These are phyloP conservation scores for Xylariaceae sp. DNA, from an alignment of 2,329 filamentous ascomycete genomes.

Conservation along the genomic window DNA sequence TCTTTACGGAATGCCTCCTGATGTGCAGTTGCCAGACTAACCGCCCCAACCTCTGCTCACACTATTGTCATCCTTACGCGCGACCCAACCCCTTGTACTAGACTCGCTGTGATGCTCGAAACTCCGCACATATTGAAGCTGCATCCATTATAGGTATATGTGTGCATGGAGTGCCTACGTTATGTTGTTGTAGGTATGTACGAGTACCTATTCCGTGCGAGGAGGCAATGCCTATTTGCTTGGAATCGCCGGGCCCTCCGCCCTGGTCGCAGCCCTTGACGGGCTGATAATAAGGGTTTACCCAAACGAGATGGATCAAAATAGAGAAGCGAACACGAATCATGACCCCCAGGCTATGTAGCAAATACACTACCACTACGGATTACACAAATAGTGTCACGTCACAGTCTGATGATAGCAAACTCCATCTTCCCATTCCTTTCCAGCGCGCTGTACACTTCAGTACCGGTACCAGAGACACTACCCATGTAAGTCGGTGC, in stretches of 20 bases:
- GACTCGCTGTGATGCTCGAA: not conserved
- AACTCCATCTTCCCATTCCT: slow-evolving; percentile 11
- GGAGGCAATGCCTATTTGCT: not conserved
- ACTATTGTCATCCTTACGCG: not conserved
- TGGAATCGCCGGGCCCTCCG: not conserved
- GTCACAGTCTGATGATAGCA: slow-evolving; percentile 9
- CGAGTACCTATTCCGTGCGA: no score
- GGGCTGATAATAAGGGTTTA: not conserved
- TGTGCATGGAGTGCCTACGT: not conserved
- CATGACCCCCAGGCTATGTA: slow-evolving; percentile 9
- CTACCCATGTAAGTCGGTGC: not conserved
- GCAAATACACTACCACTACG: not conserved
- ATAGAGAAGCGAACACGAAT: slow-evolving; percentile 15
- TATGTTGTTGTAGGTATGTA: not conserved
- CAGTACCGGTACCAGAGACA: not conserved
- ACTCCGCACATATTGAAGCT: not conserved
- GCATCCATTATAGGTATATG: not conserved
- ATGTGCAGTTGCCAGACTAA: no score
- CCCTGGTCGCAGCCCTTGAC: slow-evolving; percentile 6
- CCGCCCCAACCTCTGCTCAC: not conserved
- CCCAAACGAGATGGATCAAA: slow-evolving; percentile 9
- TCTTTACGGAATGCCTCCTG: not conserved
- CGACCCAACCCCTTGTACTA: not conserved
- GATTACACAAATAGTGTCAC: slow-evolving; percentile 9
- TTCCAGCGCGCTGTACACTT: not conserved